A percentile compares a stretch with the other conserved stretches of the same genome.
Evolutionary conservation across 1,284 basidiomycete genomes (phyloP).

Genomic region (Sanguinoderma infundibulare): DNA sequence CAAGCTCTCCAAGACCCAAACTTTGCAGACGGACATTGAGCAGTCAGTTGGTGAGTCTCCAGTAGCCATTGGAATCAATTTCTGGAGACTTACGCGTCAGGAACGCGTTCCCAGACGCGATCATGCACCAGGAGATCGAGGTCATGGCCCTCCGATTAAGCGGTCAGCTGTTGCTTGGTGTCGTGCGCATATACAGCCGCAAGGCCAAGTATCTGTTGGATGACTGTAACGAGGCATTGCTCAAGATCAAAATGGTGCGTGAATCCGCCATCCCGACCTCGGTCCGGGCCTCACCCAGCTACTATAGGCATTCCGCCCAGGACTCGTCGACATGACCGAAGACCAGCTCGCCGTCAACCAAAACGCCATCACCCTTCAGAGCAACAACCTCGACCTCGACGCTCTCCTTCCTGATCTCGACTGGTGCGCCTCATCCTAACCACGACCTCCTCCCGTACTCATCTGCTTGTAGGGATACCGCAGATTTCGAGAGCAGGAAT

Average conservation of each 20-base stretch:
- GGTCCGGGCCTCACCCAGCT: background rate
- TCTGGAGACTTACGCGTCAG: background rate
- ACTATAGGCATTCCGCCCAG: slow-evolving; percentile 86
- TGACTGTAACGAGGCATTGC: slow-evolving; percentile 95
- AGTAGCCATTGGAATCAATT: no score
- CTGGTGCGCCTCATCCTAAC: slow-evolving; percentile 51
- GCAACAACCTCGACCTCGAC: slow-evolving; percentile 75
- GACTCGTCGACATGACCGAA: slow-evolving; percentile 92
- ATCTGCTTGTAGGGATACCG: slow-evolving; percentile 57
- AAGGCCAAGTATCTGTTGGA: slow-evolving; percentile 98
- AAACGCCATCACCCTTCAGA: slow-evolving; percentile 86
- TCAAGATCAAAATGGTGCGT: slow-evolving; percentile 92
- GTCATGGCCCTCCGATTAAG: slow-evolving; percentile 93
- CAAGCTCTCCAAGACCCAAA: slow-evolving; percentile 95
- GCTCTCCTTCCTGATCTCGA: slow-evolving; percentile 82
- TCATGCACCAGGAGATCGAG: slow-evolving; percentile 88
- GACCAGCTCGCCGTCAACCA: slow-evolving; percentile 89
- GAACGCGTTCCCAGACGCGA: slow-evolving; percentile 63
- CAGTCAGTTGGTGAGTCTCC: slow-evolving; percentile 82
- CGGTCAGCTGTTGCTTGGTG: slow-evolving; percentile 93
- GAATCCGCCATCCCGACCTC: slow-evolving; percentile 13
- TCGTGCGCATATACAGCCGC: slow-evolving; percentile 96
- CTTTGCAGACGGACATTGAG: slow-evolving; percentile 92
- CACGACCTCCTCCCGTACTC: background rate
- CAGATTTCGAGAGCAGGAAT: slow-evolving; percentile 71